phyloP scores from a whole-genome alignment of 2,329 filamentous ascomycete genomes.

The Lachnellula arida region DNA sequence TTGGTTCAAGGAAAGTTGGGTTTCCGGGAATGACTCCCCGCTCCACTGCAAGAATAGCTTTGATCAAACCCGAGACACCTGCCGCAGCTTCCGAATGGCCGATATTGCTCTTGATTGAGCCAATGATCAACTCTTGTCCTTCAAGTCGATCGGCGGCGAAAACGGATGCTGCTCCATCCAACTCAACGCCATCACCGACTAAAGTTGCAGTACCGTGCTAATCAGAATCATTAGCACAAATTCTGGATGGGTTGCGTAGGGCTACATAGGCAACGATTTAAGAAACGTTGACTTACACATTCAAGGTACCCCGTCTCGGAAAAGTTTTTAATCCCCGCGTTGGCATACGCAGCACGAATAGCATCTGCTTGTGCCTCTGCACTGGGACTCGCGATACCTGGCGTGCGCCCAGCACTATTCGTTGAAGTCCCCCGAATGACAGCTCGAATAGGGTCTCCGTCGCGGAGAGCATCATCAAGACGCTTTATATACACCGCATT shows the following conservation, averaged over 20 bases:
- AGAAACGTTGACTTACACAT: neutral
- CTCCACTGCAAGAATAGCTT: constrained; percentile 37
- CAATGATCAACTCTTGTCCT: constrained; percentile 3
- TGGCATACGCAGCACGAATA: constrained; percentile 8
- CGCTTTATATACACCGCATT: constrained; percentile 39
- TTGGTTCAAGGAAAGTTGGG: constrained; percentile 35
- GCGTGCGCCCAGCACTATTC: constrained; percentile 41
- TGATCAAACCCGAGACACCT: constrained; percentile 36
- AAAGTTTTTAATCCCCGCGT: neutral
- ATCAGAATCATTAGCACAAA: no score
- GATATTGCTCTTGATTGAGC: constrained; percentile 23
- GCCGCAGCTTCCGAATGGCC: constrained; percentile 33
- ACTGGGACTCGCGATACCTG: constrained; percentile 43
- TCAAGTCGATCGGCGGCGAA: neutral
- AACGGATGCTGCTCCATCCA: constrained; percentile 7
- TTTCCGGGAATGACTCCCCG: constrained; percentile 38
- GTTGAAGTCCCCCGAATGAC: constrained; percentile 38
- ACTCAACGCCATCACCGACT: constrained; percentile 16
- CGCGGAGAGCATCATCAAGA: constrained; percentile 36
- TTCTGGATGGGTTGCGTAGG: no score
- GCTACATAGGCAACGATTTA: no score
- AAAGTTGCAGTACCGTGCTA: constrained; percentile 17
- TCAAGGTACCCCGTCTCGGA: constrained; percentile 18
- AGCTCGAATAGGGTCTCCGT: constrained; percentile 39
- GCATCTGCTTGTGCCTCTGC: constrained; percentile 35